Evolutionary conservation across 1,139 yeast genomes (phyloP).

Genomic region (Saccharomyces uvarum): DNA sequence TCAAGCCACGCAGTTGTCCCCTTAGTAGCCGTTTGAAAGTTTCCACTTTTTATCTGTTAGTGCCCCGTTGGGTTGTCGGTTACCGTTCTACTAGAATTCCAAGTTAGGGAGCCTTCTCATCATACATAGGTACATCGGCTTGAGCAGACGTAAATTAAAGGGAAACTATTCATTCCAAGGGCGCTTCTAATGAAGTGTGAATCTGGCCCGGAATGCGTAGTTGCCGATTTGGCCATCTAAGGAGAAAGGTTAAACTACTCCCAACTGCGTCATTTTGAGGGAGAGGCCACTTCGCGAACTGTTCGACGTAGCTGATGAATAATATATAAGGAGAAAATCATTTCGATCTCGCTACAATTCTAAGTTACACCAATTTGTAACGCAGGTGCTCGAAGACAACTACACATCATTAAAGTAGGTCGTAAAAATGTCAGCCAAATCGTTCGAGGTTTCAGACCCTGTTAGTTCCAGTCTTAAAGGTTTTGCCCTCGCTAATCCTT

Average conservation of each 20-base stretch:
- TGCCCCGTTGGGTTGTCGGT: background rate
- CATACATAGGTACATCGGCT: background rate
- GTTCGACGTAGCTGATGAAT: background rate
- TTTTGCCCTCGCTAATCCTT: constrained; percentile 60
- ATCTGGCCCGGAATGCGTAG: background rate
- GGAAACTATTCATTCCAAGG: background rate
- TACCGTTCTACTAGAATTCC: no score
- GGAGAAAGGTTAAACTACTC: background rate
- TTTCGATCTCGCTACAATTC: background rate
- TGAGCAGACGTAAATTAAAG: background rate
- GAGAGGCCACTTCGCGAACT: constrained; percentile 1
- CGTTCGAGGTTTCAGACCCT: constrained; percentile 45
- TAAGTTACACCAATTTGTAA: background rate
- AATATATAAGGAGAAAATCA: background rate
- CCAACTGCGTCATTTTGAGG: background rate
- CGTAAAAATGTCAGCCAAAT: constrained; percentile 15
- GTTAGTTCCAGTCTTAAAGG: constrained; percentile 62
- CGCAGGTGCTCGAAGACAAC: background rate
- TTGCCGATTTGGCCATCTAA: background rate
- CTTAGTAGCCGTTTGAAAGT: background rate
- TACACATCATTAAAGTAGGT: background rate
- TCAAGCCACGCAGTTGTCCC: no score
- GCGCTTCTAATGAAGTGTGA: background rate
- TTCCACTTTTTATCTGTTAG: background rate
- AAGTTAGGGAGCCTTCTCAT: background rate